A percentile compares a stretch with the other conserved stretches of the same genome.
Conservation (phyloP, 306 rosid species). For the Cucurbita moschata region DNA sequence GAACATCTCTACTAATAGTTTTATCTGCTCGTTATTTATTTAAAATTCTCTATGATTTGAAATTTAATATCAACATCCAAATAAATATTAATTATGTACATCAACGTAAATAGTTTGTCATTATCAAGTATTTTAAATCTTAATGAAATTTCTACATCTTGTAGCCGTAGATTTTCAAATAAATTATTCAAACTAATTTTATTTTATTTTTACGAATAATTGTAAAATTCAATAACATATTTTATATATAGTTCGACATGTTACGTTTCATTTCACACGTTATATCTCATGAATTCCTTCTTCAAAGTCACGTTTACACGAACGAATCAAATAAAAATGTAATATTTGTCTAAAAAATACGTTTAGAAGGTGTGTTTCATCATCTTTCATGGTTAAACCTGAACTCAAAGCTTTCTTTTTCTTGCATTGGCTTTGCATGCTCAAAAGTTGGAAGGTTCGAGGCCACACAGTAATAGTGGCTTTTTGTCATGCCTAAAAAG, state of each 20-base stretch:
- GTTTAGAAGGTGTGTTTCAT: not conserved
- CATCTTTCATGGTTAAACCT: too few relatives aligned
- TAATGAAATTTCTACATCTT: too few relatives aligned
- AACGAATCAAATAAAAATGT: not conserved
- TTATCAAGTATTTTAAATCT: too few relatives aligned
- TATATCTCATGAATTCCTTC: not conserved
- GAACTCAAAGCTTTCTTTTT: not conserved
- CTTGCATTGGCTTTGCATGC: not conserved
- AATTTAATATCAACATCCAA: not conserved
- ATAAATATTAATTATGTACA: not conserved
- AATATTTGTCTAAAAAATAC: not conserved
- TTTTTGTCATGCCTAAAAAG: conserved; percentile 8
- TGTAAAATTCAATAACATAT: too few relatives aligned
- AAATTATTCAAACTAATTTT: too few relatives aligned
- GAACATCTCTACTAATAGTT: too few relatives aligned
- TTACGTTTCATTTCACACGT: not conserved
- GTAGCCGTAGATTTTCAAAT: too few relatives aligned
- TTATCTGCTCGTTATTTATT: too few relatives aligned
- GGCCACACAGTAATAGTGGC: conserved; percentile 4
- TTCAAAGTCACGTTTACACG: not conserved
- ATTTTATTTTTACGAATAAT: too few relatives aligned
- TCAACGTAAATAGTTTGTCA: not conserved
- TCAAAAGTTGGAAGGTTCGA: not conserved
- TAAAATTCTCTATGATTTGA: not conserved
- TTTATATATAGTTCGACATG: too few relatives aligned